Evolutionary conservation across 768 basidiomycete species (phyloP), one percentile per base, ranked within the genome.

Genomic region (Rhodotorula babjevae): DNA sequence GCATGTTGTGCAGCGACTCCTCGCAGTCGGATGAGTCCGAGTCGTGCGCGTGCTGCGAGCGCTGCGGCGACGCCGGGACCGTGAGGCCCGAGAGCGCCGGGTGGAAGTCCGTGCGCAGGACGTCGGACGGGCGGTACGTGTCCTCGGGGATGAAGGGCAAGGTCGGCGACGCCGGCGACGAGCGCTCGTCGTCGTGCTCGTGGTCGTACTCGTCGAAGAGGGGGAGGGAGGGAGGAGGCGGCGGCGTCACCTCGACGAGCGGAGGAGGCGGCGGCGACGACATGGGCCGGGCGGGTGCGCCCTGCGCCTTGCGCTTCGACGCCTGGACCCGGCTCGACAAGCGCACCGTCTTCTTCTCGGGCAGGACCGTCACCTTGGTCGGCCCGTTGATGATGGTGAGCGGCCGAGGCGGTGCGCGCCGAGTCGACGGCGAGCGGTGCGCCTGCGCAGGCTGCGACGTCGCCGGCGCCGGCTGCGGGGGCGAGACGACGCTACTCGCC

Each of bases 1-100:
- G 56, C 69, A 74, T 65, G 47, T 65, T 59, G 58, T 74, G 67
- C 14, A 74, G 59, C 40, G 62, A 27, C 50, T 74, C 73, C 21
- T 74, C 73, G 67, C 68, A 69, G 33, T 74, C 73, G 55, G 65
- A 67, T 21, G 64, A 67, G 50, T 63, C 63, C 16, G 53, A 60
- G 40, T 64, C 65, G 62, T 40, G 57, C 56, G 36, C 62, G 62
- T 49, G 57, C 56, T 50, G 23, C 56, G 56, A 25, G 9, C n/a
- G 50, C 8, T n/a, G 52, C 40, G 42, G 49, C 33, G 63, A 63
- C 3, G 63, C 31, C 23, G 49, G 33, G 33, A 59, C 55, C 1
- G 56, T 21, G 55, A 36, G 27, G 33, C 7, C 40, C 33, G 69
- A 70, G 40, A 66, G 64, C 2, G 69, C 64, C 3, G 69, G 64